These are phyloP conservation scores for Cymbomonas tetramitiformis DNA, from an alignment of 139 green algal species.

Conservation along the genomic window DNA sequence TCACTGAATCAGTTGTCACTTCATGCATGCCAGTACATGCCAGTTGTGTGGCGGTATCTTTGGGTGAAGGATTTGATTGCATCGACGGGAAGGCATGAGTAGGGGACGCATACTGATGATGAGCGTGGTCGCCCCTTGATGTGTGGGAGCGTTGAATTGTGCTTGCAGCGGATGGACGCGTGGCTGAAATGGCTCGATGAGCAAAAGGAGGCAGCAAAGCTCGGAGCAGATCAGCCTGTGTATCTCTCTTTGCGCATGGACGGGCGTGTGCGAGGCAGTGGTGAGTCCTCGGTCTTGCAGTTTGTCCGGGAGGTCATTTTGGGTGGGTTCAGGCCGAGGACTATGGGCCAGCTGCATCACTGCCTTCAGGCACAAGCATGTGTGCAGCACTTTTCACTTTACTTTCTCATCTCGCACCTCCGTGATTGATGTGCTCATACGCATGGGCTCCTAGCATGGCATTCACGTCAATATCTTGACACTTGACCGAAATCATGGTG, in stretches of 20 bases:
- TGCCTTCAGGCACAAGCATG: not conserved
- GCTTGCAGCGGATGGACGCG: too few relatives aligned
- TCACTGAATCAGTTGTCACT: not conserved
- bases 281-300: not conserved
- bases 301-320: not conserved
- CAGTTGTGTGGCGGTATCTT: too few relatives aligned
- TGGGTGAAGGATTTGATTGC: too few relatives aligned
- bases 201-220: slow-evolving; percentile 10
- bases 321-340: not conserved
- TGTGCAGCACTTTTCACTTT: not conserved
- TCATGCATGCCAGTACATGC: not conserved
- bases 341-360: not conserved
- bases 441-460: too few relatives aligned
- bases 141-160: too few relatives aligned
- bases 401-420: not conserved
- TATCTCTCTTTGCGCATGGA: slow-evolving; percentile 12
- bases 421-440: not conserved
- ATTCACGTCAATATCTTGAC: too few relatives aligned
- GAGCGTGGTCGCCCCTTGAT: too few relatives aligned
- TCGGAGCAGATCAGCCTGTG: not conserved
- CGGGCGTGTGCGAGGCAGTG: slow-evolving; percentile 5
- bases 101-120: too few relatives aligned
- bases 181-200: slow-evolving; percentile 10
- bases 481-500: not conserved
- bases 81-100: too few relatives aligned